Evolutionary conservation across 768 basidiomycete species (phyloP).

Genomic region (Leccinum obscurum): DNA sequence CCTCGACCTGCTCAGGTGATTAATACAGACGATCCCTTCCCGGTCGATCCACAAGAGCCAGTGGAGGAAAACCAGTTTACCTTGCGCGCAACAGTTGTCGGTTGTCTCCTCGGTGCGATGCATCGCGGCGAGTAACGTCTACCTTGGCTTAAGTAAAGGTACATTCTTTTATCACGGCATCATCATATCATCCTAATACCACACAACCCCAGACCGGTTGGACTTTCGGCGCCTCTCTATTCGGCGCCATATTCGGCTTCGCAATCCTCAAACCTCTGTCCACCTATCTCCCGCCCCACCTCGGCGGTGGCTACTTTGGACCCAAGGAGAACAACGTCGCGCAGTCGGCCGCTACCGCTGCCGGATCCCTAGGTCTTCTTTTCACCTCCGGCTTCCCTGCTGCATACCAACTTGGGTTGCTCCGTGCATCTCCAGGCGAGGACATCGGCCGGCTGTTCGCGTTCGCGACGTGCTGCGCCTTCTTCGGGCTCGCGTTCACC

Average conservation of each 20-base stretch:
- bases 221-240: slow-evolving; percentile 2
- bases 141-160: slow-evolving; percentile 8
- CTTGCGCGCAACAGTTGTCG: background rate
- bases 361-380: slow-evolving; percentile 1
- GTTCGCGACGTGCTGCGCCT: background rate
- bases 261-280: slow-evolving; percentile 2
- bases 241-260: slow-evolving; percentile 5
- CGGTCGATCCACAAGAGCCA: background rate
- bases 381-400: slow-evolving; percentile 4
- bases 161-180: background rate
- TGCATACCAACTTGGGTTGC: background rate
- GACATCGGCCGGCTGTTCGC: slow-evolving; percentile 2
- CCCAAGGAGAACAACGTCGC: slow-evolving; percentile 4
- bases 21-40: slow-evolving; percentile 5
- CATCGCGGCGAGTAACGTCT: slow-evolving; percentile 1
- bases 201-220: background rate
- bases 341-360: slow-evolving; percentile 2
- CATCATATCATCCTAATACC: background rate
- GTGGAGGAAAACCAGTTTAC: slow-evolving; percentile 6
- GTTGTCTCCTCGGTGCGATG: background rate
- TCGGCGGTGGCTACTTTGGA: slow-evolving; percentile 2
- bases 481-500: slow-evolving; percentile 2
- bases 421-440: background rate
- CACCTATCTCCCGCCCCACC: background rate
- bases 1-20: background rate